Conservation (phyloP, 805 yeast species). For the Saccharomycopsis sp. region DNA sequence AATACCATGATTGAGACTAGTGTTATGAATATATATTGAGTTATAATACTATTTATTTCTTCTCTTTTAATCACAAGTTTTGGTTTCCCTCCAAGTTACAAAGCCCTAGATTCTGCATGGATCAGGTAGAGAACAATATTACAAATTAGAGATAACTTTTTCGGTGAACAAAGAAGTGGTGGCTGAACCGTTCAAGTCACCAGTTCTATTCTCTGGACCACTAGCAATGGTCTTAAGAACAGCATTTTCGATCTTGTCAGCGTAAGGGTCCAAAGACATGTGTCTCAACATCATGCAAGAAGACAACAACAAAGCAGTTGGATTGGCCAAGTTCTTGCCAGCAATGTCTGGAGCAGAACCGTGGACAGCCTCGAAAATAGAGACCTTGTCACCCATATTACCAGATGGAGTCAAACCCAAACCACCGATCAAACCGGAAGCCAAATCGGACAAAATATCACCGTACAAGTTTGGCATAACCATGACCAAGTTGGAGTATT, state of each 20-base stretch:
- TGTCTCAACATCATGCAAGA: constrained; percentile 99
- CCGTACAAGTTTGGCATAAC: constrained; percentile 99
- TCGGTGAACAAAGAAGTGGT: constrained; percentile 85
- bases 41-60: neutral
- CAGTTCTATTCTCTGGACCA: constrained; percentile 93
- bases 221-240: constrained; percentile 77
- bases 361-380: constrained; percentile 98
- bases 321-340: constrained; percentile 98
- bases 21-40: neutral
- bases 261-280: constrained; percentile 81
- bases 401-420: constrained; percentile 98
- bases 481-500: constrained; percentile 83
- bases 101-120: too few species aligned
- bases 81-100: too few species aligned
- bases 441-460: constrained; percentile 96
- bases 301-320: constrained; percentile 92
- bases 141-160: constrained; percentile 76
- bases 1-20: too few species aligned
- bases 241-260: constrained; percentile 82
- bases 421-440: constrained; percentile 98
- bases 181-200: constrained; percentile 91
- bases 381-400: constrained; percentile 97
- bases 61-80: neutral
- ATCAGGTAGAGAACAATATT: too few species aligned
- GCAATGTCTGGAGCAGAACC: constrained; percentile 99